Base-by-base conservation (phyloP, 108 stramenopile genomes). In the Cyclotella distinguenda region DNA sequence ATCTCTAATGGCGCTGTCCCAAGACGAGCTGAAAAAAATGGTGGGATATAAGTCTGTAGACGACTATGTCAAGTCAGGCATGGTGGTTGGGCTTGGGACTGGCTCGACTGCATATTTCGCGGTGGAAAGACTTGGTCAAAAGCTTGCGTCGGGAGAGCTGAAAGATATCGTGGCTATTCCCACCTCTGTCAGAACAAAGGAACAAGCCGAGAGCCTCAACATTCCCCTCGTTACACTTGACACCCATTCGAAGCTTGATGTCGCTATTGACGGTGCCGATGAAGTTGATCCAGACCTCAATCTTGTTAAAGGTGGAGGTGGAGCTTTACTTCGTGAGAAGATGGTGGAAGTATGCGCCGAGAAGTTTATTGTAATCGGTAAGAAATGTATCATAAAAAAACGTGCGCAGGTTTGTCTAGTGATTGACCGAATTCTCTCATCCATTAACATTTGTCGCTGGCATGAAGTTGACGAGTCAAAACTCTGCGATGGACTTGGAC, bases 21-120 rank as follows among this genome's bases (percentile, higher is more conserved):
- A 94, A 78, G 90, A 93, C 43, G 94, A 95, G 75, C 84, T 95
- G 30, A 95, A 95, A 68, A 89, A 95, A 69, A 72, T 71, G 72
- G 91, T 91, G 25, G 94, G 94, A 8, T 95, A 95, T 86, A 90
- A 95, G 59, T 81, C 91, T 44, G 89, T 95, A 52, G 94, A 95
- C 56, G 94, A 95, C 71, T 92, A 95, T 74, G 91, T 95, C 68
- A 82, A 81, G 46, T 79, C 76, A 57, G 99, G 98, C 19, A 98
- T 98, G 99, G 95, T 96, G 18, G 96, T 99, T 56, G 99, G 99
- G n/a, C 83, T 99, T 35, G 99, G 99, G 68, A 97, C 97, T 42
- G 99, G 99, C 33, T 97, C 96, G 53, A 99, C 99, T 25, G 96
- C 97, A 15, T 97, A 96, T 64, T 98, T 89, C 70, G 99, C 96